These are phyloP conservation scores for Penicillium atrosanguineum DNA, from an alignment of 495 filamentous ascomycete genomes.

Conservation along the genomic window DNA sequence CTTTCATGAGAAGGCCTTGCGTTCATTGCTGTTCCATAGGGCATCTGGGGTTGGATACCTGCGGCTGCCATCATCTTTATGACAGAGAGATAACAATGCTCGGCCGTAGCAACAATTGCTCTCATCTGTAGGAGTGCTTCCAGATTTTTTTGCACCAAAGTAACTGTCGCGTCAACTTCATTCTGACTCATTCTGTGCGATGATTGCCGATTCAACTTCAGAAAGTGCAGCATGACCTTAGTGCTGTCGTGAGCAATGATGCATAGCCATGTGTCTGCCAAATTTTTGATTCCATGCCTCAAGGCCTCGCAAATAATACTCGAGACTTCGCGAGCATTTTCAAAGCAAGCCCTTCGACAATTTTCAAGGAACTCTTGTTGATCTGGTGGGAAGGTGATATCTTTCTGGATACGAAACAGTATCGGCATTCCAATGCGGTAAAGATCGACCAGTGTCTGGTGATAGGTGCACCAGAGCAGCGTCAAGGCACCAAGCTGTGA, in stretches of 20 bases:
- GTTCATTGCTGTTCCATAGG: not conserved
- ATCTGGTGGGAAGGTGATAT: constrained; percentile 11
- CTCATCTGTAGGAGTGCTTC: constrained; percentile 20
- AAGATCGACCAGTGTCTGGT: constrained; percentile 19
- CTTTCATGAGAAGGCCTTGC: not conserved
- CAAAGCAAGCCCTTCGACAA: constrained; percentile 12
- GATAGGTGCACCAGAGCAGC: constrained; percentile 18
- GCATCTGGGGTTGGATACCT: constrained; percentile 6
- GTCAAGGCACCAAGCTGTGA: constrained; percentile 16
- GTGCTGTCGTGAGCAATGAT: constrained; percentile 20
- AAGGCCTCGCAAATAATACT: constrained; percentile 12
- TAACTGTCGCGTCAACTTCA: constrained; percentile 5
- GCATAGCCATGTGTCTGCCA: constrained; percentile 21
- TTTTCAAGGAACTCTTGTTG: constrained; percentile 11
- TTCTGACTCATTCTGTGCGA: not conserved
- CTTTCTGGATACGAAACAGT: constrained; percentile 12
- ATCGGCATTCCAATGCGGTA: constrained; percentile 20
- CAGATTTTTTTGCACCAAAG: constrained; percentile 14
- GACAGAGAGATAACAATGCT: constrained; percentile 20
- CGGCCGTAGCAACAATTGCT: constrained; percentile 18
- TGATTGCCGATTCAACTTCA: constrained; percentile 2
- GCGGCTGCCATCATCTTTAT: constrained; percentile 19
- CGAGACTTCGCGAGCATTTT: constrained; percentile 12
- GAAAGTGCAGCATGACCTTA: constrained; percentile 17
- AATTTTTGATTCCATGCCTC: constrained; percentile 13